Evolutionary conservation across 257 asterid genomes (phyloP).

Genomic region (Phtheirospermum japonicum): DNA sequence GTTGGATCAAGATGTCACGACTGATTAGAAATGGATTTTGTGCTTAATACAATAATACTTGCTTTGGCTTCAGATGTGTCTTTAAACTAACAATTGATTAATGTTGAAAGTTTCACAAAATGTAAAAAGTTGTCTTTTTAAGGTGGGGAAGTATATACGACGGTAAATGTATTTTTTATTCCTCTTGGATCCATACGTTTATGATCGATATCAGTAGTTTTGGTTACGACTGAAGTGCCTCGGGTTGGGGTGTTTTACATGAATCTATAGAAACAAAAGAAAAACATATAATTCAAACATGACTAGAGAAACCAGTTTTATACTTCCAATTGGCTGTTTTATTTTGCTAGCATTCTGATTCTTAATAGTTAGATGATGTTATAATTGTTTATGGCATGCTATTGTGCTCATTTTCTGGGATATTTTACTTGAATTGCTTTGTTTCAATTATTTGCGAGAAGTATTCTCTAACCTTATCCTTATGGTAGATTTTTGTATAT

Average conservation of each 20-base stretch:
- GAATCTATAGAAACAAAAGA: not conserved
- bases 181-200: constrained; percentile 8
- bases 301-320: not conserved
- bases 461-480: constrained; percentile 6
- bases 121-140: not conserved
- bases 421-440: constrained; percentile 16
- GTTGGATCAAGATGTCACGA: too few relatives aligned
- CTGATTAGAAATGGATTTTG: constrained; percentile 17
- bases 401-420: constrained; percentile 14
- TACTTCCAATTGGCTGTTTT: constrained; percentile 4
- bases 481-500: constrained; percentile 3
- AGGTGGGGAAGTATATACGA: constrained; percentile 10
- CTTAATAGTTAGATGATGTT: constrained; percentile 23
- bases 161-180: not conserved
- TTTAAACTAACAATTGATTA: not conserved
- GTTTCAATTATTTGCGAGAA: constrained; percentile 18
- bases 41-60: not conserved
- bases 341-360: constrained; percentile 21
- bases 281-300: not conserved
- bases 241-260: too few relatives aligned
- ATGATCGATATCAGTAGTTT: constrained; percentile 7
- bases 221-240: constrained; percentile 1
- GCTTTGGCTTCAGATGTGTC: constrained; percentile 10
- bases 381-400: constrained; percentile 9
- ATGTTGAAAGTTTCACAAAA: too few relatives aligned